Evolutionary conservation across 1,284 basidiomycete species (phyloP), one percentile per base, ranked within the genome.

Genomic region (Meira miltonrushii): DNA sequence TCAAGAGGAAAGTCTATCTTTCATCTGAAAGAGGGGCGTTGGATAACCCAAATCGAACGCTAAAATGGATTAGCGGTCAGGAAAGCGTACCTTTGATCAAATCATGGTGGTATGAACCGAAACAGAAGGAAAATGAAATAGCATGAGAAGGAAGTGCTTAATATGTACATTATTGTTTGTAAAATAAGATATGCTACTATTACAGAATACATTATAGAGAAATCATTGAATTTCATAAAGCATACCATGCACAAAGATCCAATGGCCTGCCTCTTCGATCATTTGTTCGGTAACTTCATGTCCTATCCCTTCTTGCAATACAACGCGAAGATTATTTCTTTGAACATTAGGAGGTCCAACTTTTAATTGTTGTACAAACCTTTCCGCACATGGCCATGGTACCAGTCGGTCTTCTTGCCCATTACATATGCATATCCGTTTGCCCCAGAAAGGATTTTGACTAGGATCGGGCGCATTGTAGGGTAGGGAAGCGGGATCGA

Each of bases 361-460:
- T 2, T 73, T 66, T 10, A 77, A 48, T 5, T 51, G 51, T 15
- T 63, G 57, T 17, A 74, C 47, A 40, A 77, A 77, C 39, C 67
- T 67, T 21, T 74, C 61, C 37, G 73, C 69, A 63, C 69, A 77
- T 40, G 64, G 61, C 64, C 65, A 68, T 6, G 62, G 64, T 19
- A 77, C 75, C 13, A 77, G 53, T 50, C 68, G 69, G 57, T 77
- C 75, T 33, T 68, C 62, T 21, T 62, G 65, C 21, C 75, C 75
- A 21, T 59, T 60, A 54, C 68, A 69, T 28, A 71, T 67, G 59
- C 68, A 72, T 39, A 77, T 74, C 59, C 71, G 68, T 59, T 77
- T 77, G 25, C 71, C 72, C 64, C 67, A 76, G 56, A 72, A 71
- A 1, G 69, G 71, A 39, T 71, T 71, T 2, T 15, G 23, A 1